Percentiles rank a stretch among this genome's conserved stretches.
These are phyloP conservation scores for Hyphochytrium catenoides DNA, from an alignment of 352 stramenopile species.

Conservation along the genomic window DNA sequence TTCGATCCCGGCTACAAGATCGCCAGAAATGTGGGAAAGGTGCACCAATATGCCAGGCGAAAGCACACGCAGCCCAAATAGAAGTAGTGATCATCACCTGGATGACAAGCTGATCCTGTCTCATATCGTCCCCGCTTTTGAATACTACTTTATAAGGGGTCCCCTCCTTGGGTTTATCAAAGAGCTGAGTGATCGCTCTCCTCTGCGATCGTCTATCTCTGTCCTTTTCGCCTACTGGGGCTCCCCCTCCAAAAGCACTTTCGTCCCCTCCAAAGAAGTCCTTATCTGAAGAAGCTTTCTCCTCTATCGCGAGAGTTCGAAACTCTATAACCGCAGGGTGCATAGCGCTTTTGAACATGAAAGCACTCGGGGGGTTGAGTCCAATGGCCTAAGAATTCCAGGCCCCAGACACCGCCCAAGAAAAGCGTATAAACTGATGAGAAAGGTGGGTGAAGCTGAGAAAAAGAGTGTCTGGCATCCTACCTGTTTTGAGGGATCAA, in stretches of 20 bases:
- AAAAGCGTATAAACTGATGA: no score
- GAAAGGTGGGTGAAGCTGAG: conserved; percentile 7
- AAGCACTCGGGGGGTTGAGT: conserved; percentile 64
- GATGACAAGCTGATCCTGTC: conserved; percentile 99
- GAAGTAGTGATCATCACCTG: no score
- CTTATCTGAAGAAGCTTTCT: no score
- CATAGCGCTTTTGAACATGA: conserved; percentile 94
- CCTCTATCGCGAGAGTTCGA: conserved; percentile 28
- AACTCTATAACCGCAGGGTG: conserved; percentile 94
- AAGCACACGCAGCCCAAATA: no score
- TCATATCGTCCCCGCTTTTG: conserved; percentile 98
- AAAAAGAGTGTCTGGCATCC: conserved; percentile 10
- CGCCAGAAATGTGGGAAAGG: no score
- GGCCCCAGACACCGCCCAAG: no score
- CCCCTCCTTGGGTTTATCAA: conserved; percentile 49
- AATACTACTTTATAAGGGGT: conserved; percentile 92
- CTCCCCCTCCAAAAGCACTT: conserved; percentile 20
- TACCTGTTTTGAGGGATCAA: conserved; percentile 53
- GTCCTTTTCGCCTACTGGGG: conserved; percentile 22
- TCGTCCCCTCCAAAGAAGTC: conserved; percentile 20
- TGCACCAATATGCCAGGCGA: no score
- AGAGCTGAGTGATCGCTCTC: conserved; percentile 29
- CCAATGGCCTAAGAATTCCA: conserved; percentile 32
- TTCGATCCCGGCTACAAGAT: no score
- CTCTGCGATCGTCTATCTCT: neutral